Percentiles rank a stretch among this genome's conserved stretches.
phyloP scores from a whole-genome alignment of 2,329 filamentous ascomycete genomes.

The Penicillium griseofulvum region DNA sequence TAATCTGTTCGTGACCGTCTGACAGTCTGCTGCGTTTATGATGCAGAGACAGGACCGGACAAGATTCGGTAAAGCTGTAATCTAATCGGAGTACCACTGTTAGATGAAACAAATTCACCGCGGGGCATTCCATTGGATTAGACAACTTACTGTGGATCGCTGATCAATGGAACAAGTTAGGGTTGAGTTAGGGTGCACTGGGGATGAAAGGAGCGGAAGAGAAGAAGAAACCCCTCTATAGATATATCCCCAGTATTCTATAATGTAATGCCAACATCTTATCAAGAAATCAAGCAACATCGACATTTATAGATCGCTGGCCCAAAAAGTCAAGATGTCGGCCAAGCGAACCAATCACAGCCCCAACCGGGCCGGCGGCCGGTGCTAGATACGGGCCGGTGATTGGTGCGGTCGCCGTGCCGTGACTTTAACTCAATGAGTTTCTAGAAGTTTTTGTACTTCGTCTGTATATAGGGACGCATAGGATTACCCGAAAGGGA shows the following conservation, averaged over 20 bases:
- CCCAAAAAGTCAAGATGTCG: conserved; percentile 15
- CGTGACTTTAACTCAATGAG: conserved; percentile 16
- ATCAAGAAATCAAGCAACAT: conserved; percentile 13
- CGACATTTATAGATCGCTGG: conserved; percentile 23
- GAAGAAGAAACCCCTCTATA: background rate
- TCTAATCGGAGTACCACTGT: conserved; percentile 3
- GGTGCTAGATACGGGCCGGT: conserved; percentile 14
- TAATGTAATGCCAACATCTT: conserved; percentile 19
- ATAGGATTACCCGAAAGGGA: conserved; percentile 19
- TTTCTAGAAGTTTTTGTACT: conserved; percentile 19
- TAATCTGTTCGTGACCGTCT: conserved; percentile 3
- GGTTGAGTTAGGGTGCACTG: background rate
- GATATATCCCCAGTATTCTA: conserved; percentile 10
- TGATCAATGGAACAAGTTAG: background rate
- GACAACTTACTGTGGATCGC: conserved; percentile 22
- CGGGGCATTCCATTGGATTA: conserved; percentile 19
- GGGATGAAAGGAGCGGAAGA: background rate
- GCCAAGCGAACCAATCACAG: conserved; percentile 17
- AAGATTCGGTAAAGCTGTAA: background rate
- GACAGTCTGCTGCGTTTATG: background rate
- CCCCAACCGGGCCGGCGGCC: conserved; percentile 20
- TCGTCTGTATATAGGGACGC: conserved; percentile 3
- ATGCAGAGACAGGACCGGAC: background rate
- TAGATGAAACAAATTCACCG: conserved; percentile 19
- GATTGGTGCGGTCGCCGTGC: conserved; percentile 13